Evolutionary conservation across 352 stramenopile genomes (phyloP), one percentile per base, ranked within the genome.

Genomic region (Pythium aphanidermatum): DNA sequence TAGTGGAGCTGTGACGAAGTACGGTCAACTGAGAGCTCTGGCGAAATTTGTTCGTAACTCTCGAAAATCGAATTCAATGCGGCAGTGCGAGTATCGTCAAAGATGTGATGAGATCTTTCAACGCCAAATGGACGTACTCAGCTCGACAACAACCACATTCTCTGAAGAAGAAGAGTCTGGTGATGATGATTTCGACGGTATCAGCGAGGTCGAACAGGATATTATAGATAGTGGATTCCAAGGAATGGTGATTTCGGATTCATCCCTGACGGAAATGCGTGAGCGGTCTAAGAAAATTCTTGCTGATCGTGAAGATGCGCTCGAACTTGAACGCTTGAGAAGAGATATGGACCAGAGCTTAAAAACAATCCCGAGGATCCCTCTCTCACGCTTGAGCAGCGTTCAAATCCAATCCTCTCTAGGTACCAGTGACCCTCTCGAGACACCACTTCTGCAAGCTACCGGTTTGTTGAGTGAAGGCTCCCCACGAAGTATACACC

Each of bases 21-120:
- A 80, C 43, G 77, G 77, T 67, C 67, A 81, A 21, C 74, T 65
- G 24, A 74, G 77, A 35, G 72, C 58, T 43, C 62, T 89, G 56
- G 77, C 63, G 25, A 89, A 89, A 51, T 89, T 86, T 34, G 74
- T 71, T 29, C 74, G 77, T 64, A 72, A 70, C 24, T 74, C 70
- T 7, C 70, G 74, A 17, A 89, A 89, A 49, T 84, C 74, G 16
- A 59, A 86, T 33, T 86, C 74, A 16, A 72, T 73, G 6, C 77
- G 86, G 38, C 74, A 87, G 46, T 72, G 86, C 62, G 77, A 86
- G 55, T 89, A 89, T 40, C 74, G 74, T 14, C 80, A 80, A 46
- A 86, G 86, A 46, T 89, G 77, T 54, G 77, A 89, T 47, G 69
- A 78, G 43, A 85, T 86, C 35, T 89, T 86, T 48, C 65, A 81